Evolutionary conservation across 2,329 filamentous ascomycete species (phyloP), one percentile per base, ranked within the genome.

Genomic region (Aspergillus transmontanensis): DNA sequence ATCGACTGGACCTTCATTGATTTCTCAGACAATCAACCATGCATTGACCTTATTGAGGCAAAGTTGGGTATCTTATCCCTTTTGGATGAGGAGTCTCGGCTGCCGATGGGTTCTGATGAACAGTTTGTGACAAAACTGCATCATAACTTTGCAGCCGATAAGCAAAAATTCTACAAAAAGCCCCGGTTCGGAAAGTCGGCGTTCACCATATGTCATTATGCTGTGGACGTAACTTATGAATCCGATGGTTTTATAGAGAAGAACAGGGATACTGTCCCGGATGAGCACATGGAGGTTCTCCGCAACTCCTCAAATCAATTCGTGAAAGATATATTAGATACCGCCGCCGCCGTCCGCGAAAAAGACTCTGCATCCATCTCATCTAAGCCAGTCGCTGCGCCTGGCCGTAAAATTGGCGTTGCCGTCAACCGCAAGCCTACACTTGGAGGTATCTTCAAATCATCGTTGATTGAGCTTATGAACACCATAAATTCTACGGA

Each of bases 1-100:
- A 99, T 99, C 69, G 94, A 98, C 80, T 99, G 95, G 95, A 97
- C 92, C 11, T 99, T 99, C 76, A 99, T 99, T 76, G 95, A 99
- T 76, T 99, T 99, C 79, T 96, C 94, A 6, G 95, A 99, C 80
- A 99, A 99, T 73, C 95, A 99, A 81, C 95, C 95, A 21, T 99
- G 95, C 82, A 99, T 99, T 72, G 95, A 99, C 78, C 82, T 99
- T 59, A 99, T 99, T 70, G 95, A 99, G 82, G 94, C 93, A 70
- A 98, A 96, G 79, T 87, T 99, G 70, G 95, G 95, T 79, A 91
- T 99, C 58, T 81, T 99, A 67, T 93, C 94, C 23, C 84, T 99
- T 32, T 84, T 99, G 45, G 95, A 99, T 72, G 96, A 99, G 82
- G 95, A 99, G 79, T 98, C 94, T 21, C 89, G 95, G 68, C 83